Conservation (phyloP, 2,329 filamentous ascomycete genomes). For the Ascochyta pisi region DNA sequence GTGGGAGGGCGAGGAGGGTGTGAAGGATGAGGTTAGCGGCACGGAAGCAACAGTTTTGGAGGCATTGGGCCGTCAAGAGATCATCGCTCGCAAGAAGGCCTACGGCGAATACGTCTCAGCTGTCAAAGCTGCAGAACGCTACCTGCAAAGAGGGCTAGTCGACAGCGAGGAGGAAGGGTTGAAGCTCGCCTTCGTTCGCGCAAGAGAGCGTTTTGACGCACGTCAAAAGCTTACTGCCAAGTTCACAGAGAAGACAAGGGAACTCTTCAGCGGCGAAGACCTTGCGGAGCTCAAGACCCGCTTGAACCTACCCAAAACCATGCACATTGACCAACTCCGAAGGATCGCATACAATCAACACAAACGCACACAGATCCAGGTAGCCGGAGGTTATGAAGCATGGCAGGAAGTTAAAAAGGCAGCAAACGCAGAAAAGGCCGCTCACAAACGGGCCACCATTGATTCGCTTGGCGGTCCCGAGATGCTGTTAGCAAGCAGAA, state of each 20-base stretch:
- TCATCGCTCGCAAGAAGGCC: constrained; percentile 16
- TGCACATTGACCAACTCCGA: constrained; percentile 12
- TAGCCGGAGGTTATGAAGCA: constrained; percentile 25
- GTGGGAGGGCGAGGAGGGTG: constrained; percentile 17
- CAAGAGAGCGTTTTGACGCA: constrained; percentile 24
- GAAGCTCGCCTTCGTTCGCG: constrained; percentile 34
- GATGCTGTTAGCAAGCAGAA: constrained; percentile 16
- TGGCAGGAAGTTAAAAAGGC: constrained; percentile 16
- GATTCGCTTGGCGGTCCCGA: constrained; percentile 23
- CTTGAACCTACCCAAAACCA: constrained; percentile 18
- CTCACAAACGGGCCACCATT: constrained; percentile 4
- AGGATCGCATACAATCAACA: constrained; percentile 26
- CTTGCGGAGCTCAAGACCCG: constrained; percentile 19
- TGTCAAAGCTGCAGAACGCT: constrained; percentile 25
- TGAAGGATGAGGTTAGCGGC: constrained; percentile 19
- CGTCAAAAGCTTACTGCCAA: constrained; percentile 10
- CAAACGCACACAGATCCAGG: constrained; percentile 21
- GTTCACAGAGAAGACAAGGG: constrained; percentile 20
- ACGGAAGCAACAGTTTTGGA: constrained; percentile 12
- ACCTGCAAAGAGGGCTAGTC: constrained; percentile 25
- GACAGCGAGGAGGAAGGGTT: constrained; percentile 34
- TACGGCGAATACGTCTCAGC: constrained; percentile 25
- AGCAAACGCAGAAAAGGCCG: constrained; percentile 13
- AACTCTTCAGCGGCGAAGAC: constrained; percentile 21
- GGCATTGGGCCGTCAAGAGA: constrained; percentile 8